Base-by-base conservation (phyloP, 2,329 filamentous ascomycete genomes). In the Pseudocercospora musae region DNA sequence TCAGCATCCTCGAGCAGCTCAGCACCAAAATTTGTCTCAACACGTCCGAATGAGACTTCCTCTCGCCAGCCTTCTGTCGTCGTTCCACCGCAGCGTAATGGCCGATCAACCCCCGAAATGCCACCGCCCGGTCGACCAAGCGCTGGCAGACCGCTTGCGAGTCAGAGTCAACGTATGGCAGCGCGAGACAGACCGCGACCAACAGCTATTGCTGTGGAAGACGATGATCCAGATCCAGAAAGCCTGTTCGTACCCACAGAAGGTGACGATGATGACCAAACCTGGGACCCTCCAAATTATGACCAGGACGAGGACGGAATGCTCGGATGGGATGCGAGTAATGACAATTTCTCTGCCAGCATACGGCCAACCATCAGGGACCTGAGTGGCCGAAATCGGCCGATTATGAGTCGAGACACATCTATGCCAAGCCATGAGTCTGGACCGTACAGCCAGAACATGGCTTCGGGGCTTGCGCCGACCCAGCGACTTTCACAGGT, bases 401-500 rank as follows among this genome's bases (percentile, higher is more conserved):
- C 60, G 62, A 50, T 56, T n/a, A 46, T 37, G 48, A 56, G 59
- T 58, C 61, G 62, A 64, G 58, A 62, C 58, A 58, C 15, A 23
- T 15, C 29, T 54, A 20, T 54, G 52, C 52, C 52, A 54, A 40
- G 52, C 52, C 52, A 37, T 21, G 29, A 54, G 52, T 54, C 52
- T 54, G 52, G 52, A 54, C 52, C 52, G n/a, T 31, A 31, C 46
- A 25, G n/a, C n/a, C 49, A 56, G n/a, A 63, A 58, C 33, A 58
- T 37, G 52, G 58, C 56, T 29, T 44, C 48, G 18, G 74, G 82
- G 2, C 71, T 93, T 59, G 87, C 89, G 66, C 89, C 90, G 21
- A 93, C 90, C 1, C 90, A 94, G 73, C 84, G 85, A 59, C 78
- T 92, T 29, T 89, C 89, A 20, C 85, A 93, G 71, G 87, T 89